These are phyloP conservation scores for Cydonia oblonga DNA, from an alignment of 331 rosid genomes.

Conservation along the genomic window DNA sequence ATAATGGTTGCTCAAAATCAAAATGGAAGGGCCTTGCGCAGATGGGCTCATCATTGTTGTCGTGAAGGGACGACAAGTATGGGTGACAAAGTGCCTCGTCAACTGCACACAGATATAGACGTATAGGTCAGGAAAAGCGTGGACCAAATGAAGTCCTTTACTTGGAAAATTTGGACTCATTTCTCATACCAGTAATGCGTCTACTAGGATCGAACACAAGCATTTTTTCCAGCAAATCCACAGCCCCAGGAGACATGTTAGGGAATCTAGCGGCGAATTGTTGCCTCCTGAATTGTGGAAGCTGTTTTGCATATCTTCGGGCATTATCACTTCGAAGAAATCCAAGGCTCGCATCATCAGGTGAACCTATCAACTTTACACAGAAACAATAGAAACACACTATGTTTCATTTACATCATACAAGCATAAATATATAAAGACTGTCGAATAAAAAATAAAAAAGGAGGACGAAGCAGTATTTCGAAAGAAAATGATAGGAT, in stretches of 20 bases:
- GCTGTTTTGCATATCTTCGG: slow-evolving; percentile 75
- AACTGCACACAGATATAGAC: slow-evolving; percentile 37
- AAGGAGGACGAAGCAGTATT: background rate
- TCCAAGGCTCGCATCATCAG: slow-evolving; percentile 79
- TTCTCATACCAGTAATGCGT: slow-evolving; percentile 66
- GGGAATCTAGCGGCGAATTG: slow-evolving; percentile 69
- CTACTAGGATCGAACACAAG: slow-evolving; percentile 80
- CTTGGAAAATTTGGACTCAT: background rate
- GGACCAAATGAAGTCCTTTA: background rate
- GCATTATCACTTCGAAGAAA: slow-evolving; percentile 92
- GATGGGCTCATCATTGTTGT: slow-evolving; percentile 72
- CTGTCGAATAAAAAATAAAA: background rate
- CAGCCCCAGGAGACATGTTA: slow-evolving; percentile 58
- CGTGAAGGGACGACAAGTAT: slow-evolving; percentile 72
- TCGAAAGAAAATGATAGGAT: background rate
- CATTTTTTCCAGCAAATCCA: slow-evolving; percentile 86
- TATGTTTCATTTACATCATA: slow-evolving; percentile 10
- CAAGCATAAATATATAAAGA: slow-evolving; percentile 5
- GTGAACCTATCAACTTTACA: slow-evolving; percentile 80
- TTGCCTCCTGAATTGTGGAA: slow-evolving; percentile 73
- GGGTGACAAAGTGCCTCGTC: slow-evolving; percentile 91
- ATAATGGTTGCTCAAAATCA: slow-evolving; percentile 80
- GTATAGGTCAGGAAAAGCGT: background rate
- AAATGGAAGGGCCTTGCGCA: slow-evolving; percentile 62
- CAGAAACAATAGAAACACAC: slow-evolving; percentile 12